Conservation (phyloP, 352 stramenopile genomes). For the Pythium brachiatum region DNA sequence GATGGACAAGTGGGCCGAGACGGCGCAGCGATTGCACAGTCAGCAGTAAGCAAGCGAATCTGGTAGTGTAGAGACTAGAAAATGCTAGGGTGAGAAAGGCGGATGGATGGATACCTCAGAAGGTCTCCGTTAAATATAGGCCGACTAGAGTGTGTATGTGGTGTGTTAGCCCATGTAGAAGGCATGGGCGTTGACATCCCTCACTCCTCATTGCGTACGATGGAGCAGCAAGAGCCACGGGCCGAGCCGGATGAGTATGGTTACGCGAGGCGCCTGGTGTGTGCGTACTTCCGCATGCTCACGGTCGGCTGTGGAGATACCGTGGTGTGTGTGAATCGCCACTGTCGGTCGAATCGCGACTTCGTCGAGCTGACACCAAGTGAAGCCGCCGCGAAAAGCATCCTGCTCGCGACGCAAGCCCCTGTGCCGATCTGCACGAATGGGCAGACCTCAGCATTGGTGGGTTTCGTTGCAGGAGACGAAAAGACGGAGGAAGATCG, state of each 20-base stretch:
- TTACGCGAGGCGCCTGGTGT: slow-evolving; percentile 61
- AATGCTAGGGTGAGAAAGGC: not conserved
- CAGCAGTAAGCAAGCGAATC: slow-evolving; percentile 6
- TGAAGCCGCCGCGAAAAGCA: slow-evolving; percentile 49
- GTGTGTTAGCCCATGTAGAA: not conserved
- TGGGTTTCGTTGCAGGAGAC: not conserved
- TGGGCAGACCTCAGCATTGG: not conserved
- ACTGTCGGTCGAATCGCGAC: slow-evolving; percentile 37
- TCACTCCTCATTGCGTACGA: not conserved
- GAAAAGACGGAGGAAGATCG: slow-evolving; percentile 18
- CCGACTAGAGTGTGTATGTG: not conserved
- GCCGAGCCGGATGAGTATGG: slow-evolving; percentile 17
- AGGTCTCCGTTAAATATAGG: slow-evolving; percentile 7
- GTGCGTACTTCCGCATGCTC: slow-evolving; percentile 61
- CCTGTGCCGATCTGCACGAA: slow-evolving; percentile 37
- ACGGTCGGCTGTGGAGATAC: slow-evolving; percentile 41
- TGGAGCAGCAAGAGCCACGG: not conserved
- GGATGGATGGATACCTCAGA: not conserved
- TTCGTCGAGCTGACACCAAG: slow-evolving; percentile 24
- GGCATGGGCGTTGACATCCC: not conserved
- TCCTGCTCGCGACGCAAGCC: slow-evolving; percentile 39
- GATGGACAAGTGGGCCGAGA: slow-evolving; percentile 61
- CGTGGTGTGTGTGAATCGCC: slow-evolving; percentile 31
- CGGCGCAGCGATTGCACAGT: slow-evolving; percentile 49
- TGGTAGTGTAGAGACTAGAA: slow-evolving; percentile 1